phyloP scores from a whole-genome alignment of 208 protist species.

The Wallacemonas sp. region DNA sequence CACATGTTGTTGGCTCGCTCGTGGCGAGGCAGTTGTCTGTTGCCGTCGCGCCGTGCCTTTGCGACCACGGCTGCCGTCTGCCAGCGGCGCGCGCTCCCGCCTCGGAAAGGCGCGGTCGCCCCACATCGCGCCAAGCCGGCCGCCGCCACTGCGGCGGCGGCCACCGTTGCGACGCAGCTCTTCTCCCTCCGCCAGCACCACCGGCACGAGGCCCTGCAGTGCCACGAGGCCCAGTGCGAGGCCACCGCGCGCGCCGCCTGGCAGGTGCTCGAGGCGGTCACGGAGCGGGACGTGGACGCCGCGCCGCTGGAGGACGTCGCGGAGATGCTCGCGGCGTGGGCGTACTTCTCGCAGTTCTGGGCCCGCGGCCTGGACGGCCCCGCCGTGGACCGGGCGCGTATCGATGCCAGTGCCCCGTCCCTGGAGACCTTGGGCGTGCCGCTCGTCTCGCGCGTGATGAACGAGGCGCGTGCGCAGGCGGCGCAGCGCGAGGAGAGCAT shows the following conservation, averaged over 20 bases:
- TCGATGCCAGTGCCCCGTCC: neutral
- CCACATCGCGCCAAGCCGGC: no score
- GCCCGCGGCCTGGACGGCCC: slow-evolving; percentile 63
- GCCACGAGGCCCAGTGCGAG: slow-evolving; percentile 3
- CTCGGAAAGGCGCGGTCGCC: neutral
- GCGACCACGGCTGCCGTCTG: neutral
- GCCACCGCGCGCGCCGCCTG: slow-evolving; percentile 51
- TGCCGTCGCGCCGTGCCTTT: neutral
- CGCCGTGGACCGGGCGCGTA: no score
- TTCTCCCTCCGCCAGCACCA: neutral
- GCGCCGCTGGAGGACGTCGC: slow-evolving; percentile 33
- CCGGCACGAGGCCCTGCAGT: neutral
- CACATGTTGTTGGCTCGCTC: no score
- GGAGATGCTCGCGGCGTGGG: slow-evolving; percentile 62
- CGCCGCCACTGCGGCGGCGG: neutral
- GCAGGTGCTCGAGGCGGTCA: slow-evolving; percentile 46
- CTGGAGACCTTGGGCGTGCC: slow-evolving; percentile 19
- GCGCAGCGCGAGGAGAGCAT: slow-evolving; percentile 8
- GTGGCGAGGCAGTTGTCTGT: neutral
- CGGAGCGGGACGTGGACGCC: slow-evolving; percentile 36
- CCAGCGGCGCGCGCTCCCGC: neutral
- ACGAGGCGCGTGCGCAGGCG: neutral
- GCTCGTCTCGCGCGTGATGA: slow-evolving; percentile 20
- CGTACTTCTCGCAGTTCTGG: slow-evolving; percentile 69
- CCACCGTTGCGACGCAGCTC: neutral